phyloP scores from a whole-genome alignment of 768 basidiomycete genomes.

The Calocybe gangraenosa region DNA sequence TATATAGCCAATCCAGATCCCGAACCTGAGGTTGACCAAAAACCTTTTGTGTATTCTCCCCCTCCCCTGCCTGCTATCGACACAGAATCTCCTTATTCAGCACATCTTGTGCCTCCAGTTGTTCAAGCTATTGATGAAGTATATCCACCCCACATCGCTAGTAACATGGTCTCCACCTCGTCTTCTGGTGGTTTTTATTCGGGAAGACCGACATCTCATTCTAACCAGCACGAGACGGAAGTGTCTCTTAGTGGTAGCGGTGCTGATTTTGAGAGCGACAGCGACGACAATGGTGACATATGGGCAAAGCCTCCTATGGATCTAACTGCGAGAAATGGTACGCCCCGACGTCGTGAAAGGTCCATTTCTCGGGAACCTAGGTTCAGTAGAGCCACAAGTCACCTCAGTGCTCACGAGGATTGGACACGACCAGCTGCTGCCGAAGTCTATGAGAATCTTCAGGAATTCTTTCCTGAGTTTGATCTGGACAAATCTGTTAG shows the following conservation, averaged over 20 bases:
- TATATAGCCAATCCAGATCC: slow-evolving; percentile 28
- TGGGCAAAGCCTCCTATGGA: slow-evolving; percentile 31
- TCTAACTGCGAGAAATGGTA: slow-evolving; percentile 6
- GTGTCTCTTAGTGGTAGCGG: background rate
- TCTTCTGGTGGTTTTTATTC: background rate
- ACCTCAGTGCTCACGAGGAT: slow-evolving; percentile 9
- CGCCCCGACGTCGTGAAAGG: background rate
- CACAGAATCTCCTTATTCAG: slow-evolving; percentile 11
- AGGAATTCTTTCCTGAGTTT: slow-evolving; percentile 84
- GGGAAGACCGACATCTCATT: background rate
- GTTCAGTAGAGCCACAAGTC: slow-evolving; percentile 2
- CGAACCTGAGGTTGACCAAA: slow-evolving; percentile 16
- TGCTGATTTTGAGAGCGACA: slow-evolving; percentile 8
- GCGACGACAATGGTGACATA: slow-evolving; percentile 18
- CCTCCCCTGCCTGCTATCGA: slow-evolving; percentile 16
- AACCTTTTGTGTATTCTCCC: slow-evolving; percentile 17
- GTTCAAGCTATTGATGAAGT: slow-evolving; percentile 4
- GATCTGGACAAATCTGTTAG: slow-evolving; percentile 76
- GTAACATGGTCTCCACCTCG: background rate
- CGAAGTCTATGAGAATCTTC: slow-evolving; percentile 75
- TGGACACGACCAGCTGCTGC: slow-evolving; percentile 68
- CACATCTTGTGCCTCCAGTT: slow-evolving; percentile 13
- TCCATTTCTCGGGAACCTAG: slow-evolving; percentile 5
- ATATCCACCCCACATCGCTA: background rate
- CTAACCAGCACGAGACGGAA: background rate